Conservation (phyloP, 2,329 filamentous ascomycete genomes). For the Diaporthe helianthi region DNA sequence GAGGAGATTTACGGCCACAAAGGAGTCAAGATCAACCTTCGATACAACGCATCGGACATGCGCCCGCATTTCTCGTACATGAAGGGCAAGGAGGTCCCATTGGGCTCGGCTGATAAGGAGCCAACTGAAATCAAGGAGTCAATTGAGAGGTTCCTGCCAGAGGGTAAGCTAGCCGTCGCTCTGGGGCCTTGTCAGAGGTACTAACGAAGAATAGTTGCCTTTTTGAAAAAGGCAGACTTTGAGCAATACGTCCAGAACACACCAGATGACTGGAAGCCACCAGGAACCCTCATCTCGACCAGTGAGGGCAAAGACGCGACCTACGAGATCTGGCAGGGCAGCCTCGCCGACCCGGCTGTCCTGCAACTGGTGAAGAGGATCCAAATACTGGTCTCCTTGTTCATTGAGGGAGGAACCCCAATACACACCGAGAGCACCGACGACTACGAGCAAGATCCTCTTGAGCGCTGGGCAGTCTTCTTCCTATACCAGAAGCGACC, state of each 20-base stretch:
- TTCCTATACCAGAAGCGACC: conserved; percentile 76
- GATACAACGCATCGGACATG: conserved; percentile 74
- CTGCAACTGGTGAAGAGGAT: conserved; percentile 78
- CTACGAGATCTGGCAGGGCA: conserved; percentile 87
- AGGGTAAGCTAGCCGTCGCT: conserved; percentile 54
- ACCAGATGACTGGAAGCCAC: conserved; percentile 67
- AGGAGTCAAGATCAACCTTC: conserved; percentile 76
- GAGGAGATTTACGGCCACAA: conserved; percentile 93
- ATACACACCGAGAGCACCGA: conserved; percentile 53
- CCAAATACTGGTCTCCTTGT: conserved; percentile 83
- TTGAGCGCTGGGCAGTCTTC: conserved; percentile 90
- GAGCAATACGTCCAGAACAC: conserved; percentile 61
- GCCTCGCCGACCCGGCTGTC: conserved; percentile 72
- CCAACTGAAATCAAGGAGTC: conserved; percentile 73
- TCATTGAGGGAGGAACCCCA: conserved; percentile 90
- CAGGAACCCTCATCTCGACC: conserved; percentile 73
- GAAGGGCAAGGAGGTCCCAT: conserved; percentile 71
- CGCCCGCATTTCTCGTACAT: conserved; percentile 76
- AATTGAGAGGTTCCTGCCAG: conserved; percentile 71
- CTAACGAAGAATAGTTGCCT: conserved; percentile 62
- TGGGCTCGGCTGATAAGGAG: conserved; percentile 63
- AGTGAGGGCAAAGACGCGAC: conserved; percentile 65
- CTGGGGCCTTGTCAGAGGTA: background rate
- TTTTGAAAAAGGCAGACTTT: conserved; percentile 68
- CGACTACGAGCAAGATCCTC: conserved; percentile 71